A percentile compares a stretch with the other conserved stretches of the same genome.
These are phyloP conservation scores for Cladosporium sp. DNA, from an alignment of 2,329 filamentous ascomycete genomes.

Conservation along the genomic window DNA sequence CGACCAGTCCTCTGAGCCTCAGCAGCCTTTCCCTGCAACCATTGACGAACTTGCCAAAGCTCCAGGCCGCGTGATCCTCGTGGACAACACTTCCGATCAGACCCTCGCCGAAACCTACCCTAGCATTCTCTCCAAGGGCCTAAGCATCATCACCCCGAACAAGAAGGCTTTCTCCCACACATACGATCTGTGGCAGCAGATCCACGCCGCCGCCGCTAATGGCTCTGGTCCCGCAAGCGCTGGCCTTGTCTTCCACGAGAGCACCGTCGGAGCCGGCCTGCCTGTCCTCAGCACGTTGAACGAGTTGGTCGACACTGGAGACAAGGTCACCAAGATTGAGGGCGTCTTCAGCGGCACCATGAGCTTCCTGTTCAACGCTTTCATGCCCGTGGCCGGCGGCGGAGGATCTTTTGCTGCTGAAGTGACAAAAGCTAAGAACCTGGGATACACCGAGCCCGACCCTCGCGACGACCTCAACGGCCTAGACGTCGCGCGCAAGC, in stretches of 20 bases:
- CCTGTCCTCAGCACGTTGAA: constrained; percentile 91
- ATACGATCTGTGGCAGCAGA: constrained; percentile 80
- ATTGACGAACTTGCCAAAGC: constrained; percentile 77
- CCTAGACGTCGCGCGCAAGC: constrained; percentile 87
- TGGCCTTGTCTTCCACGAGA: constrained; percentile 91
- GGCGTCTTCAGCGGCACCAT: constrained; percentile 97
- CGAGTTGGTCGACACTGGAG: constrained; percentile 91
- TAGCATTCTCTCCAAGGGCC: constrained; percentile 72
- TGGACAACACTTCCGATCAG: constrained; percentile 95
- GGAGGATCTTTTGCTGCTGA: constrained; percentile 88
- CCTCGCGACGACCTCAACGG: constrained; percentile 85
- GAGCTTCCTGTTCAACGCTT: constrained; percentile 97
- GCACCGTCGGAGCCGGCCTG: constrained; percentile 87
- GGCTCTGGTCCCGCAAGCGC: constrained; percentile 52
- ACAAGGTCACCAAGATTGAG: constrained; percentile 88
- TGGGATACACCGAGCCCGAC: constrained; percentile 90
- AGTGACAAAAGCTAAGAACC: constrained; percentile 85
- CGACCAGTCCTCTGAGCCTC: constrained; percentile 51
- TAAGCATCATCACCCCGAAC: constrained; percentile 94
- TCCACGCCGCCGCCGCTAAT: constrained; percentile 71
- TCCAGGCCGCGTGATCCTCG: constrained; percentile 75
- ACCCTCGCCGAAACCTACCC: constrained; percentile 83
- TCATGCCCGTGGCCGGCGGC: constrained; percentile 74
- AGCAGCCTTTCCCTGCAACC: constrained; percentile 66
- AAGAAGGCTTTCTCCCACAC: constrained; percentile 95